phyloP scores from a whole-genome alignment of 257 asterid genomes.

The Phtheirospermum japonicum region DNA sequence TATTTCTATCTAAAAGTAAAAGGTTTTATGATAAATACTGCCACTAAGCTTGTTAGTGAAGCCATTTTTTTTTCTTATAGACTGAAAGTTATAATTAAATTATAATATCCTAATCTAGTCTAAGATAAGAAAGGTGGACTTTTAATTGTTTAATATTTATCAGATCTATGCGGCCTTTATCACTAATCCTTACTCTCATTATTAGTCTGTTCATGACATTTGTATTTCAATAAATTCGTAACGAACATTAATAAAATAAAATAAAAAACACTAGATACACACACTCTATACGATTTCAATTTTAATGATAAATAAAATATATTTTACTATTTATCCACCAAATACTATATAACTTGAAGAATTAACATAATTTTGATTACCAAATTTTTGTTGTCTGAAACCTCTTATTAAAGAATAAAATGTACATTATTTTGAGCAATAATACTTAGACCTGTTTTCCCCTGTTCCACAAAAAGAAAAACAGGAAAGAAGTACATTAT shows the following conservation, averaged over 20 bases:
- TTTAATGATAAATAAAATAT: too few relatives aligned
- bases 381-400: too few relatives aligned
- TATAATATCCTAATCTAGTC: constrained; percentile 16
- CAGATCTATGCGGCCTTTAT: constrained; percentile 19
- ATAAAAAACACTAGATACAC: not conserved
- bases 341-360: too few relatives aligned
- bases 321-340: too few relatives aligned
- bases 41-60: too few relatives aligned
- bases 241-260: not conserved
- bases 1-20: too few relatives aligned
- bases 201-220: not conserved
- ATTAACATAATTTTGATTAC: too few relatives aligned
- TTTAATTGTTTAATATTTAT: not conserved
- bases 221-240: not conserved
- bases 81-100: not conserved
- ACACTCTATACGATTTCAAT: too few relatives aligned
- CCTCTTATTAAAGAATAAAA: too few relatives aligned
- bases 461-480: not conserved
- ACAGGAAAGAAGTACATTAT: not conserved
- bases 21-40: too few relatives aligned
- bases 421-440: not conserved
- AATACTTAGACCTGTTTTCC: not conserved
- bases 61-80: too few relatives aligned
- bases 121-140: constrained; percentile 23
- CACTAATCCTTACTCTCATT: constrained; percentile 10